phyloP scores from a whole-genome alignment of 345 rosid genomes.

The Lumnitzera littorea region DNA sequence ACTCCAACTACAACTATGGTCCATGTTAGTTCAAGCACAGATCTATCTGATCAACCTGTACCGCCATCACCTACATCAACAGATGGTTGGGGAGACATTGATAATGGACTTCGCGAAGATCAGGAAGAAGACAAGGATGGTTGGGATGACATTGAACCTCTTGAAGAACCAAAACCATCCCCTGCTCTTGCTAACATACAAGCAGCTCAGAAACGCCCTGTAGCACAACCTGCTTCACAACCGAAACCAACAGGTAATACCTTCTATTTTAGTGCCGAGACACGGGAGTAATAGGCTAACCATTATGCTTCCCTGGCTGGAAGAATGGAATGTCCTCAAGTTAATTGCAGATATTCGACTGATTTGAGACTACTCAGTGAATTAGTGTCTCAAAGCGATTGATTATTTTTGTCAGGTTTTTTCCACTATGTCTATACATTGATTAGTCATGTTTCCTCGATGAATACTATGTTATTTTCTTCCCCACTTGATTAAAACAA shows the following conservation, averaged over 20 bases:
- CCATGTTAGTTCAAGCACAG: slow-evolving; percentile 51
- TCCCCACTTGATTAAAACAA: no score
- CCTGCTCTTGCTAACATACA: slow-evolving; percentile 76
- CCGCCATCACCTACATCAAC: slow-evolving; percentile 88
- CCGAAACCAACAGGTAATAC: slow-evolving; percentile 59
- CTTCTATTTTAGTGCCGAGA: neutral
- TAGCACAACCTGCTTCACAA: slow-evolving; percentile 49
- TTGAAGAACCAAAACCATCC: slow-evolving; percentile 78
- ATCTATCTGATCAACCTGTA: slow-evolving; percentile 62
- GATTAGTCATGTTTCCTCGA: no score
- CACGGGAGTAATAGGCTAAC: no score
- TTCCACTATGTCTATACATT: no score
- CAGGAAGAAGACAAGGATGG: slow-evolving; percentile 84
- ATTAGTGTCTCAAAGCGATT: no score
- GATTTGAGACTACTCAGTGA: no score
- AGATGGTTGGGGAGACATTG: slow-evolving; percentile 98
- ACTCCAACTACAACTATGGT: slow-evolving; percentile 44
- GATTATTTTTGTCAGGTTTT: no score
- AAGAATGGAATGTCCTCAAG: no score
- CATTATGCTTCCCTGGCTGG: no score
- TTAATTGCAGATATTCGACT: no score
- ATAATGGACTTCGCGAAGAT: slow-evolving; percentile 68
- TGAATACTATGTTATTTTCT: no score
- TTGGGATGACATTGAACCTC: slow-evolving; percentile 96
- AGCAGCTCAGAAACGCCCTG: slow-evolving; percentile 90